Evolutionary conservation across 352 stramenopile species (phyloP), one percentile per base, ranked within the genome.

Genomic region (Globisporangium barbulae): DNA sequence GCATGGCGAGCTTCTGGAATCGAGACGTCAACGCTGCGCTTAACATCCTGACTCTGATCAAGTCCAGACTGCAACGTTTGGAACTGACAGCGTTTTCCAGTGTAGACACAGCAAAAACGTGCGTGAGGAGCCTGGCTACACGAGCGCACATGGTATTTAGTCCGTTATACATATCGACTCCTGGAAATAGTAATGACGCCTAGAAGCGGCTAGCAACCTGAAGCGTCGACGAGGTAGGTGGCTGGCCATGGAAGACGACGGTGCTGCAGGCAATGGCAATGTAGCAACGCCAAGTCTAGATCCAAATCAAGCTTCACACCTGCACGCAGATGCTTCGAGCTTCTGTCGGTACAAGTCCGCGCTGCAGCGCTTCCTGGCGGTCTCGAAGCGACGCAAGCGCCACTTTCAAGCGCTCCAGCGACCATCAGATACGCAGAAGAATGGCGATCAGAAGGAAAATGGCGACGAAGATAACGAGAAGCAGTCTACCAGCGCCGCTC

Each of bases 151-250:
- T 7, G 33, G 33, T 39, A 39, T 12, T 7, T 7, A 39, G 33
- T 12, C 33, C 33, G 25, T 39, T 39, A n/a, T 45, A 9, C 39
- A 45, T 19, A 42, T 49, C 8, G 17, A 15, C n/a, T 1, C 55
- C 5, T 50, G 44, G 44, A 50, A 50, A 50, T 50, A n/a, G 45
- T 44, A 21, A 67, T 25, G n/a, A 79, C 48, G 44, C 65, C 68
- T 12, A 47, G 44, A 35, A 62, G 72, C 12, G 76, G 61, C 25
- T 47, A 15, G 41, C 3, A 15, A 47, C 41, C 5, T 42, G 8
- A 17, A 13, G 37, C 12, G 37, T 42, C 37, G 41, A 47, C 9
- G 41, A 5, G 4, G 15, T 47, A 7, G n/a, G 13, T 19, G 37
- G 5, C 37, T 19, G 41, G 6, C n/a, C 44, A 50, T 50, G 44